Evolutionary conservation across 2,329 filamentous ascomycete genomes (phyloP), one percentile per base, ranked within the genome.

Genomic region (Phialophora expanda): DNA sequence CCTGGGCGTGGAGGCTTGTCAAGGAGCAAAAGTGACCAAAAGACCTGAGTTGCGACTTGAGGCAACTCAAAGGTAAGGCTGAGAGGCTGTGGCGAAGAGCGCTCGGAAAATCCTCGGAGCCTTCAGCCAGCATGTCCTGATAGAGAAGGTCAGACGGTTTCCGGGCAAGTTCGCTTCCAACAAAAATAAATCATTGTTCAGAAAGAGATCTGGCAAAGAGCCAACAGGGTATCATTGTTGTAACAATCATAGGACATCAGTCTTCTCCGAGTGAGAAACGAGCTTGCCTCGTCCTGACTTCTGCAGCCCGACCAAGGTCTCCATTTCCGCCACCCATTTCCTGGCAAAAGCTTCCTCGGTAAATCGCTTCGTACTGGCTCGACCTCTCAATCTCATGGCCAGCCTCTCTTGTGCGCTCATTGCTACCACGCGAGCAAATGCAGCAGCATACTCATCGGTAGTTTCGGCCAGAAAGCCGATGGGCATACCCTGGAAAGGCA

Each of bases 381-480:
- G 85, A 0, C 95, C 94, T 64, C 94, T 83, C 34, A 84, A 77
- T 24, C 95, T 85, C 82, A 97, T 91, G 0, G 86, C 87, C 17
- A 93, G 78, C 22, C 89, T 90, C 67, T 97, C 87, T 14, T 77
- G 73, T 30, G 79, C 73, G 0, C 79, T 78, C 11, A 87, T 82
- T 3, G 95, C 80, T 0, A 85, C 85, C 0, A 93, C 94, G 74
- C 90, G 87, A 69, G 89, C 87, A 75, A 93, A 99, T 0, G 86
- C 91, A 11, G 86, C 82, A 0, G 94, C 92, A 75, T 96, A 99
- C 66, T 97, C 90, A 2, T 86, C 82, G 7, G 86, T 82, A 0
- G 90, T 94, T 1, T 88, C 90, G 0, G 93, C 94, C 73, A 94
- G 92, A 80, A 94, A 98, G 4, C 95, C 94, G 86, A 75, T 97